Base-by-base conservation (phyloP, 192 early-diverging fungal species). In the Borealophlyctis nickersoniae region DNA sequence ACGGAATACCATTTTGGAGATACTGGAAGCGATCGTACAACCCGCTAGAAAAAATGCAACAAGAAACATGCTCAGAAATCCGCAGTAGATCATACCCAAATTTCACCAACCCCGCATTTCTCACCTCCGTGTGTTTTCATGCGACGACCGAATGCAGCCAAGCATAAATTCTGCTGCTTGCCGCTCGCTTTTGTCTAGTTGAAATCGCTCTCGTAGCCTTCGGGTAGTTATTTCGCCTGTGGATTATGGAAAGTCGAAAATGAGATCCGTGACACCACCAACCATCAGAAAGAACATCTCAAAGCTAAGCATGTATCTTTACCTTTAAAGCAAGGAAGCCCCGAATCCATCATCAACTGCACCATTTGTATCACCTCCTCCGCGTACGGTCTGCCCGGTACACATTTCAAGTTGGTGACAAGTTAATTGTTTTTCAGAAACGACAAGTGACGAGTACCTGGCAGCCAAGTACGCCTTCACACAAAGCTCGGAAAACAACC, bases 321-420 rank as follows among this genome's bases (percentile, higher is more conserved):
- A 60, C 91, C 91, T 69, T 93, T 97, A 81, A 99, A 99, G 74
- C 95, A 98, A 0, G 97, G 97, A 56, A 99, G 72, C 1, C 95
- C 94, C 16, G 96, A 98, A 23, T 94, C 92, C 29, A 94, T 77
- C 95, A 99, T 98, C 53, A 98, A 72, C 1, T 79, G 67, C 19
- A 99, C 93, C 65, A 96, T 80, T 62, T 92, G 87, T 35, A 92
- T 83, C 52, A 99, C 92, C 66, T 91, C 77, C 36, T 96, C 94
- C 0, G 96, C 94, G 60, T 95, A 90, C 24, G 93, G 94, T 4
- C 97, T 82, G 36, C 36, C 26, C 7, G n/a, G n/a, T n/a, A n/a
- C n/a, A 62, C 4, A 58, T 29, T 33, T 57, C 22, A 22, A 74
- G 11, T 69, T 24, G 9, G 5, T 13, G 27, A 66, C 48, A 50